Percentiles rank a stretch among this genome's conserved stretches.
phyloP scores from a whole-genome alignment of 2,329 filamentous ascomycete genomes.

The Colletotrichum paranaense region DNA sequence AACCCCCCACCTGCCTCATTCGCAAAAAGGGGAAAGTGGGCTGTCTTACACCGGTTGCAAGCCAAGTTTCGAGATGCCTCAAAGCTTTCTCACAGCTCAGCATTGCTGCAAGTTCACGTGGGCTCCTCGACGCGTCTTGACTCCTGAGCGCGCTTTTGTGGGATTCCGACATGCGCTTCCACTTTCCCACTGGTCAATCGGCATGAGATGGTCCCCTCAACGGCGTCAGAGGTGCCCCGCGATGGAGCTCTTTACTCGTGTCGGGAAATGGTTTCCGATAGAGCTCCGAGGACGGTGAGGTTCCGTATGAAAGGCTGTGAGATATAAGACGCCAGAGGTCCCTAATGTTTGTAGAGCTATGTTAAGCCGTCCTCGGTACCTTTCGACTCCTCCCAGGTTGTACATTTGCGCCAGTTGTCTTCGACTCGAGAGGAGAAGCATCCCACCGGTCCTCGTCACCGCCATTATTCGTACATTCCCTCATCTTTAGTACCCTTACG shows the following conservation, averaged over 20 bases:
- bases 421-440: not conserved
- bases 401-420: not conserved
- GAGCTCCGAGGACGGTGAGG: not conserved
- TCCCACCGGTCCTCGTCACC: not conserved
- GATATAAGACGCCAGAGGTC: not conserved
- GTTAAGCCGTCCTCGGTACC: too few relatives aligned
- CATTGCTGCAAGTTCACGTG: conserved; percentile 8
- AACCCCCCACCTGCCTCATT: conserved; percentile 6
- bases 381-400: not conserved
- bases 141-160: not conserved
- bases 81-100: conserved; percentile 11
- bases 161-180: not conserved
- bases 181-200: not conserved
- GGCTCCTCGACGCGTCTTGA: not conserved
- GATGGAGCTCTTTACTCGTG: not conserved
- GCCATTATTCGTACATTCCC: not conserved
- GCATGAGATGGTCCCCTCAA: not conserved
- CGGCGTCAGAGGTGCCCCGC: conserved; percentile 20
- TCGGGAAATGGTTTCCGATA: conserved; percentile 22
- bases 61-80: not conserved
- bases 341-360: too few relatives aligned
- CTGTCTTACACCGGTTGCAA: not conserved
- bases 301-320: not conserved
- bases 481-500: not conserved
- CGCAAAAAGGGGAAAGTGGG: not conserved